Percentiles rank a stretch among this genome's conserved stretches.
These are phyloP conservation scores for Rhodotorula sp. DNA, from an alignment of 1,284 basidiomycete genomes.

Conservation along the genomic window DNA sequence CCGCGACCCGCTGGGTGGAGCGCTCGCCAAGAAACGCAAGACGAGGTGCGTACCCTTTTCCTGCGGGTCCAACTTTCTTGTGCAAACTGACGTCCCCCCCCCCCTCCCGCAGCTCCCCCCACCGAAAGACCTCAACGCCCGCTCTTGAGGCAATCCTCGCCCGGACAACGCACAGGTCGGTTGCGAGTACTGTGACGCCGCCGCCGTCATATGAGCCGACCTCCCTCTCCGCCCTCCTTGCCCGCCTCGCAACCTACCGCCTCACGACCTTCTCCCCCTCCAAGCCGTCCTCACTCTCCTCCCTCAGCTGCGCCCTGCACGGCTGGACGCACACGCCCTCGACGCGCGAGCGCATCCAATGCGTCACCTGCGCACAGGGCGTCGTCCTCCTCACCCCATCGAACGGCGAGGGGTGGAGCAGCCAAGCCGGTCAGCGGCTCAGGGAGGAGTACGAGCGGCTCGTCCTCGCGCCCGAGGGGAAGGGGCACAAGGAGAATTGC, in stretches of 20 bases:
- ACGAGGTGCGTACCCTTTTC: background rate
- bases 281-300: constrained; percentile 23
- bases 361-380: constrained; percentile 23
- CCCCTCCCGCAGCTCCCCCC: background rate
- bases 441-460: constrained; percentile 18
- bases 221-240: constrained; percentile 17
- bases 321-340: constrained; percentile 22
- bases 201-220: constrained; percentile 19
- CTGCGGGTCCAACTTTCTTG: rapidly evolving
- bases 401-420: constrained; percentile 2
- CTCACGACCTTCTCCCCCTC: constrained; percentile 27
- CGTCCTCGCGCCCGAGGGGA: background rate
- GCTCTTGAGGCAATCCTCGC: constrained; percentile 30
- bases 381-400: constrained; percentile 27
- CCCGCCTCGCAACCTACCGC: constrained; percentile 28
- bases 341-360: constrained; percentile 23
- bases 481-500: constrained; percentile 22
- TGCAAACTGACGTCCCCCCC: background rate
- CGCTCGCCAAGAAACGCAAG: constrained; percentile 7
- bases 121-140: constrained; percentile 18
- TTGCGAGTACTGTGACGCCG: background rate
- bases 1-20: background rate
- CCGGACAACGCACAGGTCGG: background rate
- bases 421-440: constrained; percentile 6
- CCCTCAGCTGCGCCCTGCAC: constrained; percentile 20